A percentile compares a stretch with the other conserved stretches of the same genome.
These are phyloP conservation scores for Jacaranda mimosifolia DNA, from an alignment of 257 asterid species.

Conservation along the genomic window DNA sequence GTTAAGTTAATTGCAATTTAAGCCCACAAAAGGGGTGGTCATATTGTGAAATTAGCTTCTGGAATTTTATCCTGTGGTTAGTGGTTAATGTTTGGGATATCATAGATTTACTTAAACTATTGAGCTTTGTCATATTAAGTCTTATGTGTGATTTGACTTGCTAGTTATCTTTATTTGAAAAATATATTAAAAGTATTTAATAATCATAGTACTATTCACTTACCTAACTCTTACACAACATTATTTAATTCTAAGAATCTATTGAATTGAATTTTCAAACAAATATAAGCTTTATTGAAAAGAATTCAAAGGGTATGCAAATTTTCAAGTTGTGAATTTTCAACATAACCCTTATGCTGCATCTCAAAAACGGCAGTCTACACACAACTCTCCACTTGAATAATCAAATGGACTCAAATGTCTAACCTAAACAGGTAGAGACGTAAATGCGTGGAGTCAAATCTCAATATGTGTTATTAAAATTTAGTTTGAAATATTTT, in stretches of 20 bases:
- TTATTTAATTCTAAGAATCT: not conserved
- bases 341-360: slow-evolving; percentile 37
- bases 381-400: not conserved
- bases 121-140: too few relatives aligned
- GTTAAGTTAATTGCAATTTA: too few relatives aligned
- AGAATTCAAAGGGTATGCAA: slow-evolving; percentile 25
- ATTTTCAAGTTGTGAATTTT: not conserved
- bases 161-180: not conserved
- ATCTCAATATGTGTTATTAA: not conserved
- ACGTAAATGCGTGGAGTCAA: not conserved
- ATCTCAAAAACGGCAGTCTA: slow-evolving; percentile 38
- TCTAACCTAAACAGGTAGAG: not conserved
- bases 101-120: too few relatives aligned
- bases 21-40: too few relatives aligned
- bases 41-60: not conserved
- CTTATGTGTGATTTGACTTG: slow-evolving; percentile 26
- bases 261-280: slow-evolving; percentile 32
- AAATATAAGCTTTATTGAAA: not conserved
- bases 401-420: not conserved
- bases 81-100: too few relatives aligned
- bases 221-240: slow-evolving; percentile 19
- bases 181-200: not conserved
- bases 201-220: slow-evolving; percentile 13
- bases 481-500: too few relatives aligned
- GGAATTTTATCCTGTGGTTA: not conserved